Evolutionary conservation across 1,139 yeast species (phyloP), one percentile per base, ranked within the genome.

Genomic region (Lodderomyces margitis): DNA sequence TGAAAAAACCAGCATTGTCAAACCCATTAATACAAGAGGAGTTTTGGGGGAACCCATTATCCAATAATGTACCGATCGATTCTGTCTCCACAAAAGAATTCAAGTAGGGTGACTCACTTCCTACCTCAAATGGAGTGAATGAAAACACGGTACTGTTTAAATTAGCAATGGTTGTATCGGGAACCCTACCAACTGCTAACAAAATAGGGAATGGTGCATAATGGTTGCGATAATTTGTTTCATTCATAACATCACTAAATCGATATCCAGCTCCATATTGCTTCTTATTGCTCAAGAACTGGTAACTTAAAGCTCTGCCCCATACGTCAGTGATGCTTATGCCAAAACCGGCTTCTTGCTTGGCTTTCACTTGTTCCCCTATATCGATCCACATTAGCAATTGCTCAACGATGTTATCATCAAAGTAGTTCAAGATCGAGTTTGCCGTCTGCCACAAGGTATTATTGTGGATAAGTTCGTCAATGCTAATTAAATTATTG

Each of bases 1-100:
- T 63, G 33, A 83, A 68, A 58, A 78, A 86, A 1, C 91, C 95
- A 5, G 86, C 83, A 57, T 86, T 86, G 59, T 86, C 95, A 49
- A 75, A 81, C 2, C 94, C 95, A 11, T 70, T 74, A 43, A 78
- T 63, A 64, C 95, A 86, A 9, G 53, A 47, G 21, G 48, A 52
- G 36, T 54, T 53, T 5, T 23, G 21, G 8, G 70, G 63, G 20
- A 45, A 43, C 4, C 74, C 74, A 44, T 65, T 61, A 33, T 50
- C 50, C 11, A 64, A 63, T 1, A 58, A 47, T 11, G 71, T 57
- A 3, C 75, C 75, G 60, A 65, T 65, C 57, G 85, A 71, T 46
- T 60, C 51, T 7, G 61, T 55, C 25, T 66, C 59, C 11, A 59
- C 42, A 50, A 71, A 70, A 10, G 60, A 44, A 3, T 48, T 46